A percentile compares a stretch with the other conserved stretches of the same genome.
Evolutionary conservation across 139 green algal species (phyloP).

Genomic region (Tetratostichococcus sp.): DNA sequence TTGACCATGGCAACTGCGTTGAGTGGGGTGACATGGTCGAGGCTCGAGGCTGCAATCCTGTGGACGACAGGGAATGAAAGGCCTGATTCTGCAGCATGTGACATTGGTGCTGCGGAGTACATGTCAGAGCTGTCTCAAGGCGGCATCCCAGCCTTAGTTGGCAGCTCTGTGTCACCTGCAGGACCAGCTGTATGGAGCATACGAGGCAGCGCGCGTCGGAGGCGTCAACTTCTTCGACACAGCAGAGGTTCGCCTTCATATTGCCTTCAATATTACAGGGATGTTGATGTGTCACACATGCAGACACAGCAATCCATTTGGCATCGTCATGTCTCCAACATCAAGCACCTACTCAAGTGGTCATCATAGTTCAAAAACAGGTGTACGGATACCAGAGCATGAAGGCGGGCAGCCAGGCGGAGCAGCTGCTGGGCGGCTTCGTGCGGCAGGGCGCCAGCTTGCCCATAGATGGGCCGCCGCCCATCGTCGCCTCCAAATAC

Average conservation of each 20-base stretch:
- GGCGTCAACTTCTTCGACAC: slow-evolving; percentile 65
- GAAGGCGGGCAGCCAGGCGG: slow-evolving; percentile 22
- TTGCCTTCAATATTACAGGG: too few species aligned
- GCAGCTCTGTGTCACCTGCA: slow-evolving; percentile 16
- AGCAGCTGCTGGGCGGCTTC: slow-evolving; percentile 41
- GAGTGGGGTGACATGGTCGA: too few species aligned
- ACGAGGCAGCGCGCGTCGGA: slow-evolving; percentile 14
- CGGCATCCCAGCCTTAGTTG: too few species aligned
- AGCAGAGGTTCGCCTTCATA: slow-evolving; percentile 49
- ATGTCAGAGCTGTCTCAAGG: too few species aligned
- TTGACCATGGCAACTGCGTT: too few species aligned
- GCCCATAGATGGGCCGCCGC: neutral
- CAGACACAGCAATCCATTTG: too few species aligned
- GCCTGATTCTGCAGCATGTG: neutral
- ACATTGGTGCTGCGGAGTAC: neutral
- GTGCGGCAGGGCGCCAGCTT: neutral
- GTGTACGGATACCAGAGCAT: slow-evolving; percentile 55
- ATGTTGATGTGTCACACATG: too few species aligned
- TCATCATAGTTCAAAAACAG: neutral
- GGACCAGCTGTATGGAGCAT: slow-evolving; percentile 30
- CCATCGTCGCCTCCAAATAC: slow-evolving; percentile 34
- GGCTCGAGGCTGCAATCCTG: neutral
- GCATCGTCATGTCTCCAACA: too few species aligned
- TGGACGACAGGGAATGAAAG: neutral
- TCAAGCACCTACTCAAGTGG: neutral